A percentile compares a stretch with the other conserved stretches of the same genome.
Conservation (phyloP, 148 eudicot genomes). For the Diospyros kaki region DNA sequence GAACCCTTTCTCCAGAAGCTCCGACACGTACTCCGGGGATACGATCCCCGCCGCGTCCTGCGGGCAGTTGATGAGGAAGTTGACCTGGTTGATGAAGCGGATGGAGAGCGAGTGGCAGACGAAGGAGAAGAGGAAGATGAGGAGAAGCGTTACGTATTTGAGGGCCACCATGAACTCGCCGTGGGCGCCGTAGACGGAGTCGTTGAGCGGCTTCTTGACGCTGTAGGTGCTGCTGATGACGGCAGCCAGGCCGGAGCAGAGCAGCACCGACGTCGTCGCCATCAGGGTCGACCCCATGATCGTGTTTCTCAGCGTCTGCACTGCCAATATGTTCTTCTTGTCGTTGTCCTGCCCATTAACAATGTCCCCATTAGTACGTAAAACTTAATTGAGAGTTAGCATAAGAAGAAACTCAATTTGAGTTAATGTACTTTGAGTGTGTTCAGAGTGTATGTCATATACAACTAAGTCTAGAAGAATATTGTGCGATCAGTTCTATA, state of each 20-base stretch:
- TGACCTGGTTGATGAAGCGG: constrained; percentile 82
- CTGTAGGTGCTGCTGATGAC: constrained; percentile 89
- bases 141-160: constrained; percentile 71
- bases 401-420: too few species aligned
- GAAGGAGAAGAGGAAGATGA: constrained; percentile 75
- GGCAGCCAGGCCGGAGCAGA: constrained; percentile 79
- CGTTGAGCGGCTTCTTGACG: constrained; percentile 75
- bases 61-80: constrained; percentile 66
- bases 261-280: constrained; percentile 97
- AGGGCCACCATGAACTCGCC: constrained; percentile 91
- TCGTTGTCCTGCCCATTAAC: constrained; percentile 67
- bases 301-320: constrained; percentile 84
- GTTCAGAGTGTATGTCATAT: too few species aligned
- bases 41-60: constrained; percentile 11
- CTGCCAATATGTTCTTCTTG: constrained; percentile 90
- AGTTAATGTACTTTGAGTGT: too few species aligned
- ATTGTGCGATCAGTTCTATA: too few species aligned
- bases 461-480: too few species aligned
- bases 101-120: constrained; percentile 78
- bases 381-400: too few species aligned
- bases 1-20: constrained; percentile 50
- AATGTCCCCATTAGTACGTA: too few species aligned
- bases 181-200: constrained; percentile 76
- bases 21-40: constrained; percentile 38
- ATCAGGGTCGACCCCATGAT: constrained; percentile 95